Percentiles rank a stretch among this genome's conserved stretches.
Conservation (phyloP, 805 yeast species). For the Clavispora vitiphila region DNA sequence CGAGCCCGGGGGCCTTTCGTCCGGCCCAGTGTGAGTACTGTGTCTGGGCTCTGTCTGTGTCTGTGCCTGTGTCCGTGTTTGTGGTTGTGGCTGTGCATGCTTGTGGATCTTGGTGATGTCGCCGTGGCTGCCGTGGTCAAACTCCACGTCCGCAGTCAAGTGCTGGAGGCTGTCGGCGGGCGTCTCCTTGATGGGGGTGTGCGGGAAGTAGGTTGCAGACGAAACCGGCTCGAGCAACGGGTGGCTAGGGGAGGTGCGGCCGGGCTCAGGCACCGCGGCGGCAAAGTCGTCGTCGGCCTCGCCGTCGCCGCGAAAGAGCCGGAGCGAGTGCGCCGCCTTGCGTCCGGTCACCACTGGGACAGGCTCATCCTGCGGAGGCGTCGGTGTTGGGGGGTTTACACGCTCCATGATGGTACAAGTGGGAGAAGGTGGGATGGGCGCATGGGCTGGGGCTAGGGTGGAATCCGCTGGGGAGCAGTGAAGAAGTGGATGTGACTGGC, state of each 20-base stretch:
- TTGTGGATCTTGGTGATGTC: conserved; percentile 23
- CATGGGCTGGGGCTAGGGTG: background rate
- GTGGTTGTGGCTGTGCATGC: conserved; percentile 5
- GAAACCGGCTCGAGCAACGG: conserved; percentile 51
- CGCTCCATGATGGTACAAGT: background rate
- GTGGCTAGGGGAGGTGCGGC: conserved; percentile 1
- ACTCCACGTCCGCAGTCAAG: conserved; percentile 47
- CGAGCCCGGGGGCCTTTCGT: background rate
- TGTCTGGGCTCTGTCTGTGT: too few species aligned
- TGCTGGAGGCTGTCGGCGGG: conserved; percentile 32
- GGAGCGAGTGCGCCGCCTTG: conserved; percentile 53
- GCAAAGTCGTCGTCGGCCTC: conserved; percentile 6
- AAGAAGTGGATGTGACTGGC: too few species aligned
- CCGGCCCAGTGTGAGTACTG: too few species aligned
- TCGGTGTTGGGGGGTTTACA: background rate
- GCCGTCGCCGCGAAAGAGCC: conserved; percentile 42
- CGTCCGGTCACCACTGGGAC: conserved; percentile 39
- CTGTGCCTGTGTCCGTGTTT: conserved; percentile 1
- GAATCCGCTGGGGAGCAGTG: background rate
- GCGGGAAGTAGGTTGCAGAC: conserved; percentile 69
- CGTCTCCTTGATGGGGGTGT: conserved; percentile 37
- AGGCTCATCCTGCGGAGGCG: conserved; percentile 1
- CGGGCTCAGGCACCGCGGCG: conserved; percentile 1
- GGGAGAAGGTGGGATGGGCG: background rate
- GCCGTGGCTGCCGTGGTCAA: conserved; percentile 32